Evolutionary conservation across 257 asterid genomes (phyloP).

Genomic region (Rehmannia glutinosa): DNA sequence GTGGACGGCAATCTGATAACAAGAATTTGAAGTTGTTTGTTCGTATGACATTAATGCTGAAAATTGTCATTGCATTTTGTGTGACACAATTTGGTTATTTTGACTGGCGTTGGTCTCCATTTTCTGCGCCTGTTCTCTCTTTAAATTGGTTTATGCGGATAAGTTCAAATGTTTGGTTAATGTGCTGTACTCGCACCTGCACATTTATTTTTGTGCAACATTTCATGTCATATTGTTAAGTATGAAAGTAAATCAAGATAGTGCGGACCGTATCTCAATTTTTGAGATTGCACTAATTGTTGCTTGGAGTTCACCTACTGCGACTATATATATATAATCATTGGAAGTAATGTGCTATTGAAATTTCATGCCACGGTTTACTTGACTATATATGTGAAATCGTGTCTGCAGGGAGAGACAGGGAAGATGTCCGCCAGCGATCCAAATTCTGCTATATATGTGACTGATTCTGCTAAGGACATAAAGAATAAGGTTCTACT

Average conservation of each 20-base stretch:
- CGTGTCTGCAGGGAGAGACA: conserved; percentile 68
- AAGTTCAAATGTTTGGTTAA: not conserved
- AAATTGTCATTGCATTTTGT: too few relatives aligned
- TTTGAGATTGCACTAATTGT: not conserved
- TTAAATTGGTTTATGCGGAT: not conserved
- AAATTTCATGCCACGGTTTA: not conserved
- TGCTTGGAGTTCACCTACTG: not conserved
- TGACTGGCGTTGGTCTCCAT: too few relatives aligned
- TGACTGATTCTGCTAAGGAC: conserved; percentile 81
- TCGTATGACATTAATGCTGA: too few relatives aligned
- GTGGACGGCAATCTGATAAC: not conserved
- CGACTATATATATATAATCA: not conserved
- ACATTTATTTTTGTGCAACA: not conserved
- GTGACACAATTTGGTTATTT: too few relatives aligned
- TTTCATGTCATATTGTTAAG: not conserved
- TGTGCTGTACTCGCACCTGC: not conserved
- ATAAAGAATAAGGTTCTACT: conserved; percentile 73
- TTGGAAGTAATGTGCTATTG: not conserved
- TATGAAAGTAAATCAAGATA: not conserved
- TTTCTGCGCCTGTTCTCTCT: not conserved
- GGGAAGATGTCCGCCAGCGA: conserved; percentile 97
- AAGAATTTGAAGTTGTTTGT: not conserved
- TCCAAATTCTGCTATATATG: conserved; percentile 90
- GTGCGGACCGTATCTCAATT: not conserved
- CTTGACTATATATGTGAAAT: not conserved